These are phyloP conservation scores for Salix viminalis DNA, from an alignment of 345 rosid genomes.

Conservation along the genomic window DNA sequence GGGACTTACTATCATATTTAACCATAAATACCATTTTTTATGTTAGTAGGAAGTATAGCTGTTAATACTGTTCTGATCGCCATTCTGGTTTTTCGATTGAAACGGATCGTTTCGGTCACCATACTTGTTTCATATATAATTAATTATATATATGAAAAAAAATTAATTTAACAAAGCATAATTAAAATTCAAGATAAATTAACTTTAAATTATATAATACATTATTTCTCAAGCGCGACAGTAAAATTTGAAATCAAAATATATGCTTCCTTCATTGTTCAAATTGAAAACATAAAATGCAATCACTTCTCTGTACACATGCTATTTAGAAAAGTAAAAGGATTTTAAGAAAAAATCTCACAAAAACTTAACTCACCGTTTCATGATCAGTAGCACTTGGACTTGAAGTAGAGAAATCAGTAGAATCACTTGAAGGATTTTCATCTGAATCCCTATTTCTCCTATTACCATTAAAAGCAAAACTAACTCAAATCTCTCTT, in stretches of 20 bases:
- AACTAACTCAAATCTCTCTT: conserved; percentile 58
- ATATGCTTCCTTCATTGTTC: background rate
- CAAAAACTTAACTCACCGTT: conserved; percentile 15
- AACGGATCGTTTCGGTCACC: no score
- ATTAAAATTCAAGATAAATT: no score
- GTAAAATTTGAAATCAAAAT: background rate
- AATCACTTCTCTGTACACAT: conserved; percentile 2
- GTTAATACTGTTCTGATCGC: no score
- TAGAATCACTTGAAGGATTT: conserved; percentile 15
- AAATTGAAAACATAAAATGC: background rate
- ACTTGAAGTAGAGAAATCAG: conserved; percentile 15
- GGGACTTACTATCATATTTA: no score
- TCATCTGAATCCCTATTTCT: conserved; percentile 27
- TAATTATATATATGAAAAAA: no score
- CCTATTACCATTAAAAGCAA: conserved; percentile 37
- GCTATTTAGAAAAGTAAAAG: background rate
- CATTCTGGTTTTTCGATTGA: no score
- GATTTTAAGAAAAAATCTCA: background rate
- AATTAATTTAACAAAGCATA: no score
- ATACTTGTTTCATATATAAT: no score
- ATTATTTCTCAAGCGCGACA: background rate
- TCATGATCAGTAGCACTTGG: conserved; percentile 15
- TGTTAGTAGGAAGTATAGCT: no score
- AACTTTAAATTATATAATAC: no score
- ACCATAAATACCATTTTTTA: no score